Base-by-base conservation (phyloP, 352 stramenopile species). In the Blastocystis sp. region DNA sequence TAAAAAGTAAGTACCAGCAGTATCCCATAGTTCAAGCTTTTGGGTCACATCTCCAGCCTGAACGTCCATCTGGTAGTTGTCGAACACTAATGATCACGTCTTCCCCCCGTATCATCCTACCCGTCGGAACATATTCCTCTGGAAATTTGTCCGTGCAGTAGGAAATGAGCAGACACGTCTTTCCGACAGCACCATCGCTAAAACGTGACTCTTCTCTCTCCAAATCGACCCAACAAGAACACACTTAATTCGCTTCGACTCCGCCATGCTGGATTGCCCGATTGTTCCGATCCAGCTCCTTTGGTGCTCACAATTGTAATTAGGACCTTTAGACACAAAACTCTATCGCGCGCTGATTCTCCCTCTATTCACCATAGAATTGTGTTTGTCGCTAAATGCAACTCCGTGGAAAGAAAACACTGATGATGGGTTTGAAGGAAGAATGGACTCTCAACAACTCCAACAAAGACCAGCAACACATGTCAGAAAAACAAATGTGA, bases 131-230 rank as follows among this genome's bases (percentile, higher is more conserved):
- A 34, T 79, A 79, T 60, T 79, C 69, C 28, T 64, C 69, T 62
- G 69, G 69, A 64, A 79, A 79, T 41, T 79, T 19, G 62, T 79
- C 69, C 28, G 48, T 64, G 19, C 69, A 62, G 40, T 79, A 79
- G 5, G 69, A 79, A 79, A 79, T 79, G 2, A 79, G 38, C 43
- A 79, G 62, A 41, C 69, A 64, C 1, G 69, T 79, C 69, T 79
- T 79, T 19, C 69, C 69, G 2, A 79, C 69, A 10, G 69, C 69
- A n/a, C 69, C 69, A 79, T 79, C 69, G 17, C 69, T 79, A 79
- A 1, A n/a, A 62, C 11, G n/a, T 38, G 11, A 28, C 21, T 10
- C 3, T 21, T 40, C n/a, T 38, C 11, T 3, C 4, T 14, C 17
- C 48, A 62, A n/a, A n/a, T 19, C 2, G 62, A 79, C 69, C 69